Evolutionary conservation across 176 grass and related monocot species (phyloP).

Genomic region (Themeda triandra): DNA sequence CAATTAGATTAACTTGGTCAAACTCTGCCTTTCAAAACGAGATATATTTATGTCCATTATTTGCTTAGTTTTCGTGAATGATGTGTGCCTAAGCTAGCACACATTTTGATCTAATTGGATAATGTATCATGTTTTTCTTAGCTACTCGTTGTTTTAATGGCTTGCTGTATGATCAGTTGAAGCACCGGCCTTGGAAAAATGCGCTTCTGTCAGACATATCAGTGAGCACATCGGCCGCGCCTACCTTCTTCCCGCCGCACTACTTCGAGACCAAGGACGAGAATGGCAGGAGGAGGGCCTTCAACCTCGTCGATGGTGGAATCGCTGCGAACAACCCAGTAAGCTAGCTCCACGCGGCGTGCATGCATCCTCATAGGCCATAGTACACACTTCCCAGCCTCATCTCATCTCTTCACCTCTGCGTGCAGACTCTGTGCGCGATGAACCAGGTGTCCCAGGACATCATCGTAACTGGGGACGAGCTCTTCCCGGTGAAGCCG

Average conservation of each 20-base stretch:
- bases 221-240: constrained; percentile 72
- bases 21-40: background rate
- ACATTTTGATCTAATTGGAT: background rate
- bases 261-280: constrained; percentile 48
- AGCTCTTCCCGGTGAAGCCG: constrained; percentile 48
- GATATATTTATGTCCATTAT: background rate
- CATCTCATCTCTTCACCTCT: no score
- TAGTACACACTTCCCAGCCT: no score
- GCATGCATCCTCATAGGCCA: no score
- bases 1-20: no score
- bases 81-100: background rate
- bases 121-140: background rate
- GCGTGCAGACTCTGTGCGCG: constrained; percentile 56
- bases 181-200: constrained; percentile 36
- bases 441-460: constrained; percentile 51
- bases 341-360: no score
- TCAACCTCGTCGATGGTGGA: constrained; percentile 71
- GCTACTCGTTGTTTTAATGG: background rate
- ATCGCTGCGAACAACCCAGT: constrained; percentile 77
- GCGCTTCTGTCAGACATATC: constrained; percentile 58
- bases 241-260: constrained; percentile 68
- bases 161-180: constrained; percentile 29
- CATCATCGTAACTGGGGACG: constrained; percentile 19
- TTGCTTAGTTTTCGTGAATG: background rate
- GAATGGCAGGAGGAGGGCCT: constrained; percentile 9